Base-by-base conservation (phyloP, 176 grass and related monocot species). In the Luzula sylvatica region DNA sequence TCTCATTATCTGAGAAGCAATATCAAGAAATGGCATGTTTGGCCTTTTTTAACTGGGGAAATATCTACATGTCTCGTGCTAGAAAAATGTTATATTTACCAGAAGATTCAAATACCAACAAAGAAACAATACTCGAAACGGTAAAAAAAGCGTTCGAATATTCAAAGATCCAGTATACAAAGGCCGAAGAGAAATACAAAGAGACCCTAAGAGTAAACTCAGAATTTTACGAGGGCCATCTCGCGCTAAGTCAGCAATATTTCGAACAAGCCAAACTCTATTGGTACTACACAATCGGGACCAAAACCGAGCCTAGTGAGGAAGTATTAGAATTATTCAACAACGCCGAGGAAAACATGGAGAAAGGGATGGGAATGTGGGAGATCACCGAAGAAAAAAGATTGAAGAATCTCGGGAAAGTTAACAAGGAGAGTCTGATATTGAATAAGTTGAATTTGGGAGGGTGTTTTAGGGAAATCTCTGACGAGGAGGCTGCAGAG, bases 11-110 rank as follows among this genome's bases (percentile, higher is more conserved):
- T 45, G 79, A 83, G 42, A 46, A 60, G 13, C 83, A 80, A 56
- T 89, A 83, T 72, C 72, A 83, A 73, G 79, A 83, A 71, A 83
- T 83, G 79, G 75, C 64, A 28, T 79, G 75, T 62, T 22, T 89
- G 40, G 67, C 72, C 5, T 46, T 80, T 58, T 83, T 83, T 68
- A 89, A 83, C 32, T 89, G 75, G 72, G 86, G 86, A 25, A 83
- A 89, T 76, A 55, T 89, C 50, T 75, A 73, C 53, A 69, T 89
- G 79, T 72, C 79, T 45, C 56, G 71, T 20, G 86, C 86, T 29
- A 83, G 86, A 70, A 89, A 80, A 66, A 83, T 52, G 53, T 52
- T 82, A 11, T 69, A 51, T 73, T 62, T 89, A 42, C 39, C 75
- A 15, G 68, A 80, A 52, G 30, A 9, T 9, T 9, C 30, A 35